Percentiles rank a stretch among this genome's conserved stretches.
Conservation (phyloP, 2,329 filamentous ascomycete genomes). For the Fusarium sp. region DNA sequence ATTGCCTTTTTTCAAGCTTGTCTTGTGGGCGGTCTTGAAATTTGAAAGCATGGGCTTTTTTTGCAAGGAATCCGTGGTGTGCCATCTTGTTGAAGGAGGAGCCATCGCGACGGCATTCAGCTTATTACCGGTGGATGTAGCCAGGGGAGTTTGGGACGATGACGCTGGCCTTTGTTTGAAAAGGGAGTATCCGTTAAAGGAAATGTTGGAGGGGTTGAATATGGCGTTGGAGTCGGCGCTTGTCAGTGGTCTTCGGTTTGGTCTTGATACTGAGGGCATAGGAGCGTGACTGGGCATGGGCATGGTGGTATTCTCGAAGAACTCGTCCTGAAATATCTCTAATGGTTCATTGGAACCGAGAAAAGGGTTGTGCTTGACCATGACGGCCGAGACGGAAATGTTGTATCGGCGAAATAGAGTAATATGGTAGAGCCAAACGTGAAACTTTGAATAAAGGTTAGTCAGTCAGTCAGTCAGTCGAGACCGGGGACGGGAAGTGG, state of each 20-base stretch:
- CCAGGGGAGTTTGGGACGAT: constrained; percentile 68
- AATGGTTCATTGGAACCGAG: constrained; percentile 57
- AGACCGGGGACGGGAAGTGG: constrained; percentile 34
- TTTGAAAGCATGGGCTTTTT: constrained; percentile 72
- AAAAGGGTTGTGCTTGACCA: constrained; percentile 63
- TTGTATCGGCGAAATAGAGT: constrained; percentile 20
- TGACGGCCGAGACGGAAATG: constrained; percentile 52
- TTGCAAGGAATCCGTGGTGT: constrained; percentile 71
- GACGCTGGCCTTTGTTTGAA: constrained; percentile 71
- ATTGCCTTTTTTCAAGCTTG: constrained; percentile 44
- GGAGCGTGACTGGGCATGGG: constrained; percentile 65
- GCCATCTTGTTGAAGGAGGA: constrained; percentile 64
- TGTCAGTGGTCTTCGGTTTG: constrained; percentile 58
- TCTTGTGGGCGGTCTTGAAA: constrained; percentile 57
- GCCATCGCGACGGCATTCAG: constrained; percentile 74
- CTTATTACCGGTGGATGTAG: constrained; percentile 63
- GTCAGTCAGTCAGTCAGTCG: constrained; percentile 27
- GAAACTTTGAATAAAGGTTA: constrained; percentile 30
- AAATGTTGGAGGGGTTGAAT: constrained; percentile 68
- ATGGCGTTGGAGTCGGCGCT: constrained; percentile 68
- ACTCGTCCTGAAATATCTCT: constrained; percentile 63
- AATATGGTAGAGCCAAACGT: constrained; percentile 20
- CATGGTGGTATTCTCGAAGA: constrained; percentile 53
- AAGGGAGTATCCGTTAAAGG: constrained; percentile 70
- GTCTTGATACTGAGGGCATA: constrained; percentile 62